These are phyloP conservation scores for Cytospora piceicola DNA, from an alignment of 2,329 filamentous ascomycete species.

Conservation along the genomic window DNA sequence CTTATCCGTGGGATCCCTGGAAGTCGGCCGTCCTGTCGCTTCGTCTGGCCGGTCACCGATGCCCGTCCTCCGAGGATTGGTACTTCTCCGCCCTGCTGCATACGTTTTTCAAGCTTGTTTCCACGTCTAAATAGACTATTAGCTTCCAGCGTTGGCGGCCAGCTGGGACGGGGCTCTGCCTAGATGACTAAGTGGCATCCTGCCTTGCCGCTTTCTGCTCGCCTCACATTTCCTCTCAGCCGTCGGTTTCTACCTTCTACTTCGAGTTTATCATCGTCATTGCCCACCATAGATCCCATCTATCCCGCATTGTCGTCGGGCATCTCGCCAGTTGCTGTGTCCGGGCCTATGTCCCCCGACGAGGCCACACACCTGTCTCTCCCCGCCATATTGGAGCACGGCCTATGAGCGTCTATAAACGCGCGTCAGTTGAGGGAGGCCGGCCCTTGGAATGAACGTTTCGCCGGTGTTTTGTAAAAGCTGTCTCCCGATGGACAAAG, in stretches of 20 bases:
- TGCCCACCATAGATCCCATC: not conserved
- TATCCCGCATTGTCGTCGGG: constrained; percentile 5
- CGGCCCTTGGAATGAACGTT: constrained; percentile 25
- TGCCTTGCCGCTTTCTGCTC: constrained; percentile 20
- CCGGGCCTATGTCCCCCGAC: constrained; percentile 4
- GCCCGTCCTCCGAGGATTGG: constrained; percentile 4
- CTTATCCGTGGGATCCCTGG: constrained; percentile 12
- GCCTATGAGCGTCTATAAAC: constrained; percentile 24
- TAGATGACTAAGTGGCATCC: constrained; percentile 5
- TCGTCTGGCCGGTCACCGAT: constrained; percentile 21
- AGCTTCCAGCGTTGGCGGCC: not conserved
- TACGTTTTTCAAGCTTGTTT: constrained; percentile 27
- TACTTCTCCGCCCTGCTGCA: constrained; percentile 18
- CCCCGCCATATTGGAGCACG: constrained; percentile 4
- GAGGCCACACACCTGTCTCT: not conserved
- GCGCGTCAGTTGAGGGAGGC: constrained; percentile 26
- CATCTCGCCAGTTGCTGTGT: not conserved
- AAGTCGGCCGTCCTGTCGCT: constrained; percentile 13
- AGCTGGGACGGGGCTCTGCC: constrained; percentile 10
- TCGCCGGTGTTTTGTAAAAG: constrained; percentile 17
- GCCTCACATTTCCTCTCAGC: constrained; percentile 27
- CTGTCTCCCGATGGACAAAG: constrained; percentile 13
- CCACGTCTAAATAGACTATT: constrained; percentile 2
- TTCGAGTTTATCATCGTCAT: constrained; percentile 8
- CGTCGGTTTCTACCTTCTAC: constrained; percentile 20